phyloP scores from a whole-genome alignment of 2,329 filamentous ascomycete genomes.

The Chaetomiaceae sp. region DNA sequence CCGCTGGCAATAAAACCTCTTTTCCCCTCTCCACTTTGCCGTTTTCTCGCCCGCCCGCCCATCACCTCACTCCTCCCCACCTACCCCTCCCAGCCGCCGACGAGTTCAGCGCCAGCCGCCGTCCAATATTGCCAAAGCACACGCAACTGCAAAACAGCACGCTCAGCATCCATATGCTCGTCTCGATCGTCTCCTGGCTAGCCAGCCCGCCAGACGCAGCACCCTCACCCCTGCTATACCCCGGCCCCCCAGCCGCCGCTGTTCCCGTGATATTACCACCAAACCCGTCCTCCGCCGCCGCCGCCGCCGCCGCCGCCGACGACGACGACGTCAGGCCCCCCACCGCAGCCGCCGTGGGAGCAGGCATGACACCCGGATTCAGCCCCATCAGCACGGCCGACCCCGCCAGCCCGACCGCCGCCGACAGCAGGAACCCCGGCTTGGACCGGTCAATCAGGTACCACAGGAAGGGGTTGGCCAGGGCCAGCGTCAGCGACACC shows the following conservation, averaged over 20 bases:
- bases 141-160: conserved; percentile 93
- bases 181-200: conserved; percentile 61
- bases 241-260: not conserved
- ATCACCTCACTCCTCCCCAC: conserved; percentile 41
- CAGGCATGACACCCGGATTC: conserved; percentile 70
- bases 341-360: not conserved
- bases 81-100: conserved; percentile 41
- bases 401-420: conserved; percentile 67
- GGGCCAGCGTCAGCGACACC: conserved; percentile 79
- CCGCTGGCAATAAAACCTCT: no score
- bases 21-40: no score
- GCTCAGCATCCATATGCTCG: conserved; percentile 84
- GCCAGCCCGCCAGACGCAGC: conserved; percentile 30
- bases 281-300: not conserved
- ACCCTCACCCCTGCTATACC: not conserved
- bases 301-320: conserved; percentile 21
- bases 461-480: conserved; percentile 92
- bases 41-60: no score
- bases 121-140: conserved; percentile 93
- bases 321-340: conserved; percentile 27
- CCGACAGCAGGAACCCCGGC: conserved; percentile 76
- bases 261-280: not conserved
- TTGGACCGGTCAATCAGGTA: conserved; percentile 90
- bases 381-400: conserved; percentile 70
- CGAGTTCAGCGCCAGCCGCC: conserved; percentile 61